Base-by-base conservation (phyloP, 805 yeast genomes). In the Debaryomyces maramus region DNA sequence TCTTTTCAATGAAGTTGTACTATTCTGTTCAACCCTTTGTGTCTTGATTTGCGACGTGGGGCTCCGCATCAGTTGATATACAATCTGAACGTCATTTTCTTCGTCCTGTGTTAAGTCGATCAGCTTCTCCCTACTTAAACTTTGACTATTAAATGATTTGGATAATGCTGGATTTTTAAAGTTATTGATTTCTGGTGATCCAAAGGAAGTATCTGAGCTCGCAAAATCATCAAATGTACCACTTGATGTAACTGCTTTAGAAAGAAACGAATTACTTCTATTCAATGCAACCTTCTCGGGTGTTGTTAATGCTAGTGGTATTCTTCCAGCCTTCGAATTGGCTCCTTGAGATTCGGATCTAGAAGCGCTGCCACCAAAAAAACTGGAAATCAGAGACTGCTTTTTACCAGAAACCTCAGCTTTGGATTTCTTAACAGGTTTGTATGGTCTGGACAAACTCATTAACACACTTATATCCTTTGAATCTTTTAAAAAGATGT, bases 181-280 rank as follows among this genome's bases (percentile, higher is more conserved):
- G 50, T 68, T 69, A 22, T 52, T 58, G 13, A 66, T 48, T 40
- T 66, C 73, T 0, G 67, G 61, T 4, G 70, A 61, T n/a, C 52
- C 67, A 38, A 61, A 57, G 1, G 73, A 66, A 5, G 67, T 65
- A 34, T 65, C 70, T 20, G 61, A 56, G 22, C 58, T 57, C 3
- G 47, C 45, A 9, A 51, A n/a, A 7, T 61, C 67, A 18, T 62
- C 65, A 40, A 62, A 62, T 4, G 55, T 63, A 43, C 49, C 51
- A 33, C 38, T 40, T 10, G 47, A 34, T n/a, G 39, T 46, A 5
- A 44, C 44, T 4, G 58, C 47, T 18, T 41, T 48, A 2, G 56
- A 41, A 17, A 60, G 42, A 8, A 52, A 42, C 1, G 65, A 60
- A 27, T 47, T 50, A 3, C 61, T 40, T 31, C 62, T 44, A 14